Percentiles rank a stretch among this genome's conserved stretches.
Evolutionary conservation across 208 protist species (phyloP).

Genomic region (Acanthamoeba castellanii): DNA sequence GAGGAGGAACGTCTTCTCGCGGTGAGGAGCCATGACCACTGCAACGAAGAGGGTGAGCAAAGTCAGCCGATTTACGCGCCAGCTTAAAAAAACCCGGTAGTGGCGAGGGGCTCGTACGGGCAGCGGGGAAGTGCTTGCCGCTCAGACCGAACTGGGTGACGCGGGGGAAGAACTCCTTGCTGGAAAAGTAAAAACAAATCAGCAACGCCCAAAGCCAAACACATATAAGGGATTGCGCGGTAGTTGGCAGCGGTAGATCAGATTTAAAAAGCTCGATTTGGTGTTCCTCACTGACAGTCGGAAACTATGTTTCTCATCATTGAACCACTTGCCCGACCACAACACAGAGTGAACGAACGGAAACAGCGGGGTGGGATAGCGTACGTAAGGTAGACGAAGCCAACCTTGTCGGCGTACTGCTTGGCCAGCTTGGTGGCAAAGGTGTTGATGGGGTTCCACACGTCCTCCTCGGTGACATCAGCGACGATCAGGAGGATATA

Average conservation of each 20-base stretch:
- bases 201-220: neutral
- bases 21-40: conserved; percentile 59
- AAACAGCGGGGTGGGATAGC: neutral
- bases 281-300: neutral
- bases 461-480: conserved; percentile 2
- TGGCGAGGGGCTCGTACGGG: neutral
- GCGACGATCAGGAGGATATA: conserved; percentile 35
- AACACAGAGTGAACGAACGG: neutral
- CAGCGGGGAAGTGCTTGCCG: conserved; percentile 60
- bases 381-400: conserved; percentile 49
- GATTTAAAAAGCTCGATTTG: conserved; percentile 71
- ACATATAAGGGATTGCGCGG: neutral
- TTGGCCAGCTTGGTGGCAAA: conserved; percentile 27
- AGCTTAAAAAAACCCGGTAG: neutral
- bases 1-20: conserved; percentile 34
- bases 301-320: neutral
- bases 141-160: conserved; percentile 46
- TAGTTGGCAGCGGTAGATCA: neutral
- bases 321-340: neutral
- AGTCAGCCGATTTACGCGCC: neutral
- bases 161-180: conserved; percentile 54
- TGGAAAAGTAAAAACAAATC: neutral
- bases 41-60: neutral
- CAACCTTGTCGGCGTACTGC: conserved; percentile 36
- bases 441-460: conserved; percentile 1